Base-by-base conservation (phyloP, 331 rosid species). In the Telfairia occidentalis region DNA sequence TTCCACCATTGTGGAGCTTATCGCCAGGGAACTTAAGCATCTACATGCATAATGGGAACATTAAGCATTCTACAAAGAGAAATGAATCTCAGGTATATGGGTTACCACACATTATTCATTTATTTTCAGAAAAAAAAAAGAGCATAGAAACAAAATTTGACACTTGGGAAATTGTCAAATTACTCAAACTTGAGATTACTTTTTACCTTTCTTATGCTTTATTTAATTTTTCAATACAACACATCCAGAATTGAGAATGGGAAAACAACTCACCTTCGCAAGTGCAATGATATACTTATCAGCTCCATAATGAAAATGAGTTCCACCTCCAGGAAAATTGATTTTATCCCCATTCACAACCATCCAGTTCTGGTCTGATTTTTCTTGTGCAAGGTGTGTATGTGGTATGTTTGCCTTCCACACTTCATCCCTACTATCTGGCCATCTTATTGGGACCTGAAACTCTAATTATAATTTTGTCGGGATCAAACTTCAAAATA, bases 351-450 rank as follows among this genome's bases (percentile, higher is more conserved):
- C 91, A 48, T 85, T 87, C 60, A 87, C 89, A 73, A 87, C 82
- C 91, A 87, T 87, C 91, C 91, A 87, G 80, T 87, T 85, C 81
- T 87, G 91, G 73, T 87, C 91, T 2, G 91, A 87, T 63, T 87
- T 87, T 81, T 81, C 91, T 21, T 80, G 71, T 15, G 91, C 91
- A 74, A 87, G 91, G 75, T 78, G 87, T 0, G 91, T 87, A 58
- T 87, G 89, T 4, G 91, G 91, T 64, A 87, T 87, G 82, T 87
- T 87, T 19, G 84, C 89, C 86, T 83, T 87, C 91, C 91, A 87
- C 73, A 87, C 91, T 82, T 85, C 91, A 29, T 87, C 91, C 78
- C 91, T 83, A 76, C 91, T 87, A 12, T 54, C 82, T 5, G 91
- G 91, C 91, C 91, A 87, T 42, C 87, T 83, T 42, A 87, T 77